Conservation (phyloP, 345 rosid genomes). For the Gossypium raimondii region DNA sequence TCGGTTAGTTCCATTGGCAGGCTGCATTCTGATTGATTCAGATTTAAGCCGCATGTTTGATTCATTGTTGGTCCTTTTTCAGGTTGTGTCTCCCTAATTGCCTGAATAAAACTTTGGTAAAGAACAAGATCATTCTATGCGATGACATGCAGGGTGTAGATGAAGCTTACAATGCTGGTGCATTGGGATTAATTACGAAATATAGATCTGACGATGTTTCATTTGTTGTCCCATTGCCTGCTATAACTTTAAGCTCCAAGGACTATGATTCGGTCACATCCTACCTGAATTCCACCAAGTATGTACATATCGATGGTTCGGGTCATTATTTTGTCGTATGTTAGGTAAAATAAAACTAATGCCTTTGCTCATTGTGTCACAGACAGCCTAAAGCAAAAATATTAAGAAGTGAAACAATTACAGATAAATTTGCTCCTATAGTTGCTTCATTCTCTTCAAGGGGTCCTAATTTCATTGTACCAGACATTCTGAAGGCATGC, state of each 20-base stretch:
- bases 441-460: conserved; percentile 21
- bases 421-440: conserved; percentile 18
- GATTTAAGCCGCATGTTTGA: conserved; percentile 16
- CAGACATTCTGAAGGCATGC: conserved; percentile 29
- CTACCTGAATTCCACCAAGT: conserved; percentile 27
- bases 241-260: neutral
- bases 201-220: conserved; percentile 6
- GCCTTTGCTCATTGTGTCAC: neutral
- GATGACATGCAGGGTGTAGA: neutral
- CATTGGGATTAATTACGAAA: conserved; percentile 26
- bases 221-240: conserved; percentile 24
- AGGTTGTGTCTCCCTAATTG: conserved; percentile 31
- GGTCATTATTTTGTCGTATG: too few relatives aligned
- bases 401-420: conserved; percentile 2
- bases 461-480: conserved; percentile 11
- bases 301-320: too few relatives aligned
- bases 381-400: conserved; percentile 19
- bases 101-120: conserved; percentile 32
- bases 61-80: conserved; percentile 10
- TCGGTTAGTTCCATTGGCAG: conserved; percentile 20
- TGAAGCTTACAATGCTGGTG: conserved; percentile 27
- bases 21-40: conserved; percentile 35
- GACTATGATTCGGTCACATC: conserved; percentile 17
- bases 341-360: neutral
- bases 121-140: conserved; percentile 56